Evolutionary conservation across 768 basidiomycete species (phyloP).

Genomic region (Amanita brunnescens): DNA sequence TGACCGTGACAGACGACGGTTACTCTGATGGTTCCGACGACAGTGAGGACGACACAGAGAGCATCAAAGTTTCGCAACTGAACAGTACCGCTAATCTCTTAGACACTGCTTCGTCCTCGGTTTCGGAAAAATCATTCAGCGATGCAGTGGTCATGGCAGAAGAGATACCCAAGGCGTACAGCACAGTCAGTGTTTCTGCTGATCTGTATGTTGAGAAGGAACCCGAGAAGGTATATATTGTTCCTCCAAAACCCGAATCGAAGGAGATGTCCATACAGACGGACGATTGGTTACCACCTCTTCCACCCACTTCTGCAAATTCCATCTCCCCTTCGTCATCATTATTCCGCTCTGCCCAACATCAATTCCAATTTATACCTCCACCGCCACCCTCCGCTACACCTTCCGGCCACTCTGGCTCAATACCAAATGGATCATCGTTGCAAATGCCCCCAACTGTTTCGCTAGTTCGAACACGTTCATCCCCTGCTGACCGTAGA

Average conservation of each 20-base stretch:
- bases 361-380: slow-evolving; percentile 61
- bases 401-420: slow-evolving; percentile 21
- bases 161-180: slow-evolving; percentile 35
- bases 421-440: slow-evolving; percentile 23
- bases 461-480: slow-evolving; percentile 42
- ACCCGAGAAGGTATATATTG: slow-evolving; percentile 25
- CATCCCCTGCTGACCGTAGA: slow-evolving; percentile 50
- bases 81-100: slow-evolving; percentile 27
- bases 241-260: slow-evolving; percentile 49
- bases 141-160: slow-evolving; percentile 21
- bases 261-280: slow-evolving; percentile 78
- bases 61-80: slow-evolving; percentile 41
- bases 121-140: slow-evolving; percentile 8
- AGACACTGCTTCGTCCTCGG: slow-evolving; percentile 5
- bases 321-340: slow-evolving; percentile 24
- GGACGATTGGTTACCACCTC: slow-evolving; percentile 55
- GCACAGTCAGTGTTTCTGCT: slow-evolving; percentile 35
- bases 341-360: slow-evolving; percentile 40
- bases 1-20: slow-evolving; percentile 64
- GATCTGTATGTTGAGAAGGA: slow-evolving; percentile 24
- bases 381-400: slow-evolving; percentile 31
- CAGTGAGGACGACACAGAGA: slow-evolving; percentile 52
- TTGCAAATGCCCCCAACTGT: slow-evolving; percentile 33
- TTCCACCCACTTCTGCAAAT: slow-evolving; percentile 23
- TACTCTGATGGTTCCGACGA: slow-evolving; percentile 40